Conservation (phyloP, 164 flowering plant species). For the Taxillus chinensis region DNA sequence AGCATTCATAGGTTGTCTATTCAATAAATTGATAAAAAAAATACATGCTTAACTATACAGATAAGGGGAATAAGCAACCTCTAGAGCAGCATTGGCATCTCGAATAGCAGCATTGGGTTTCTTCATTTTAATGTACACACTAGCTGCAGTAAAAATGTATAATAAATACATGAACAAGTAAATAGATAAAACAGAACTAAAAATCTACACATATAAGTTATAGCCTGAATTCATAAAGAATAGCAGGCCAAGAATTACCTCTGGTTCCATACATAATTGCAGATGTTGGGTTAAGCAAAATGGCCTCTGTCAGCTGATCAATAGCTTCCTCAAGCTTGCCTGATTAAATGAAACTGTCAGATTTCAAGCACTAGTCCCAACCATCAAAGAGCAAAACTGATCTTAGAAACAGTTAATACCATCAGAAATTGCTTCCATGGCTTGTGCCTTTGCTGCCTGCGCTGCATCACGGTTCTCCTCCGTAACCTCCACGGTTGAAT, state of each 20-base stretch:
- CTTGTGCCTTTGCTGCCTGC: constrained; percentile 63
- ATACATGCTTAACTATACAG: too few relatives aligned
- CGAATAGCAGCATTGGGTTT: constrained; percentile 96
- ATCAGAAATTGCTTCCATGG: constrained; percentile 87
- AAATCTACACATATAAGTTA: constrained; percentile 2
- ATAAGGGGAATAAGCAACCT: constrained; percentile 28
- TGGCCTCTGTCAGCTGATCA: constrained; percentile 71
- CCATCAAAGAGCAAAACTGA: neutral
- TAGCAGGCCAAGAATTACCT: constrained; percentile 35
- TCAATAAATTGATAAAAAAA: too few relatives aligned
- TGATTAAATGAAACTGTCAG: constrained; percentile 15
- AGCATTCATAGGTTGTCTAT: too few relatives aligned
- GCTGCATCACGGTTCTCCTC: constrained; percentile 88
- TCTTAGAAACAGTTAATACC: constrained; percentile 27
- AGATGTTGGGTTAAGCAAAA: constrained; percentile 74
- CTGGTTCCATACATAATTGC: constrained; percentile 93
- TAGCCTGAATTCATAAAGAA: neutral
- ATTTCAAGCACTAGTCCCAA: neutral
- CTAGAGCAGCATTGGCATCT: constrained; percentile 91
- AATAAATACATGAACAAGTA: neutral
- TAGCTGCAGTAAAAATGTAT: constrained; percentile 40
- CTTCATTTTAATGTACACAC: constrained; percentile 82
- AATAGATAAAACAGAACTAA: neutral
- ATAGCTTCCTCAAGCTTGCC: constrained; percentile 90
- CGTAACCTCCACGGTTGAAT: constrained; percentile 66